phyloP scores from a whole-genome alignment of 2,329 filamentous ascomycete species.

The Penicillium sp. region DNA sequence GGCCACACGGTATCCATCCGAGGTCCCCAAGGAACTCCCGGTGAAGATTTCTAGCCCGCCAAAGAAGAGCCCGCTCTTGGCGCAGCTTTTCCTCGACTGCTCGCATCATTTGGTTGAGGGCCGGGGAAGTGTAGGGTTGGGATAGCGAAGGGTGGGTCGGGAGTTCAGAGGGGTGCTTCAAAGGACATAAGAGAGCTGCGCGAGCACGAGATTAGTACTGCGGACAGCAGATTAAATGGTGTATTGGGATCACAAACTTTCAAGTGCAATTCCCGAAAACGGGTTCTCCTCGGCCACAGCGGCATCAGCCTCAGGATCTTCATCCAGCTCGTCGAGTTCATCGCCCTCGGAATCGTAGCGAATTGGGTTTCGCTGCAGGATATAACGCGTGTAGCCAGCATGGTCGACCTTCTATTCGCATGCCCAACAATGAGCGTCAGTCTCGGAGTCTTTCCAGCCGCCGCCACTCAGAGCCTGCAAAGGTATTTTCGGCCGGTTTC shows the following conservation, averaged over 20 bases:
- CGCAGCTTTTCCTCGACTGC: conserved; percentile 55
- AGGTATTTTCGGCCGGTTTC: neutral
- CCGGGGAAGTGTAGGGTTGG: conserved; percentile 55
- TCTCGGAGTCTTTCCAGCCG: conserved; percentile 5
- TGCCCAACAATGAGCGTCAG: conserved; percentile 8
- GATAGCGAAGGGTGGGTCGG: conserved; percentile 57
- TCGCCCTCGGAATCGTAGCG: conserved; percentile 62
- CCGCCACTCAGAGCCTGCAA: neutral
- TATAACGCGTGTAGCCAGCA: conserved; percentile 58
- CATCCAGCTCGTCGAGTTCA: conserved; percentile 55
- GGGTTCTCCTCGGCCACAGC: conserved; percentile 58
- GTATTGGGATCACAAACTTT: conserved; percentile 44
- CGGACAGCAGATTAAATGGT: neutral
- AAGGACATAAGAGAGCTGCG: conserved; percentile 55
- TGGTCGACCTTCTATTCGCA: conserved; percentile 54
- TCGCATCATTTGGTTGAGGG: conserved; percentile 54
- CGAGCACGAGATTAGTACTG: conserved; percentile 10
- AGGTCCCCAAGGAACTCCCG: conserved; percentile 58
- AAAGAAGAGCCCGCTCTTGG: conserved; percentile 53
- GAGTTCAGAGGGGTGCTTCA: conserved; percentile 59
- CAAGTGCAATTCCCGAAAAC: conserved; percentile 54
- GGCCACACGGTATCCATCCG: conserved; percentile 55
- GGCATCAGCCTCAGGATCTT: conserved; percentile 55
- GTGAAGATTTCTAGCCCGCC: conserved; percentile 55
- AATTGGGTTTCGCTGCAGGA: conserved; percentile 55